These are phyloP conservation scores for Candida namnaoensis DNA, from an alignment of 805 yeast species.

Conservation along the genomic window DNA sequence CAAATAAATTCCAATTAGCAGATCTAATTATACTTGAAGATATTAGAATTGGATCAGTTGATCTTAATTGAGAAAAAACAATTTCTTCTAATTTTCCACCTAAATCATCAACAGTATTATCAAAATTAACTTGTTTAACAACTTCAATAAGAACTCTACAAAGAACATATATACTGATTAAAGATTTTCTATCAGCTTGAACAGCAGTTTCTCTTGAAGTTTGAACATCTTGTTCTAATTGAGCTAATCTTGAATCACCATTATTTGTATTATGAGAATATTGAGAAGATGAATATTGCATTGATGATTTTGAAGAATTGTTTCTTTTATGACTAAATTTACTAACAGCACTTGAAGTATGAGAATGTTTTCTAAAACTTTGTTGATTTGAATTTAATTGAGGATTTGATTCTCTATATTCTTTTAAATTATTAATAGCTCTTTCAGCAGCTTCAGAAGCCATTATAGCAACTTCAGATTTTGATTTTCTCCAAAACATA, in stretches of 20 bases:
- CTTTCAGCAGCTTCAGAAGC: slow-evolving; percentile 46
- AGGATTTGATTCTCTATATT: slow-evolving; percentile 17
- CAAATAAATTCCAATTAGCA: slow-evolving; percentile 90
- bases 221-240: slow-evolving; percentile 27
- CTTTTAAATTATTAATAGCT: slow-evolving; percentile 21
- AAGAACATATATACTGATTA: slow-evolving; percentile 79
- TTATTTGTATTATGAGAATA: slow-evolving; percentile 2
- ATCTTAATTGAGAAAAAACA: slow-evolving; percentile 79
- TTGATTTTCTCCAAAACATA: slow-evolving; percentile 96
- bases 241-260: slow-evolving; percentile 54
- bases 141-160: slow-evolving; percentile 92
- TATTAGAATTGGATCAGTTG: slow-evolving; percentile 71
- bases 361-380: slow-evolving; percentile 17
- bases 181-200: slow-evolving; percentile 78
- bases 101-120: slow-evolving; percentile 65
- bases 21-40: slow-evolving; percentile 69
- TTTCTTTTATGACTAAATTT: slow-evolving; percentile 37
- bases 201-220: slow-evolving; percentile 57
- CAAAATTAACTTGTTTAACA: slow-evolving; percentile 78
- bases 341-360: slow-evolving; percentile 22
- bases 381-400: slow-evolving; percentile 2
- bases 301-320: slow-evolving; percentile 36
- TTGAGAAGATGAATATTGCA: slow-evolving; percentile 3
- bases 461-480: slow-evolving; percentile 74
- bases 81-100: slow-evolving; percentile 85